A percentile compares a stretch with the other conserved stretches of the same genome.
phyloP scores from a whole-genome alignment of 495 filamentous ascomycete genomes.

The Aspergillus nanangensis region DNA sequence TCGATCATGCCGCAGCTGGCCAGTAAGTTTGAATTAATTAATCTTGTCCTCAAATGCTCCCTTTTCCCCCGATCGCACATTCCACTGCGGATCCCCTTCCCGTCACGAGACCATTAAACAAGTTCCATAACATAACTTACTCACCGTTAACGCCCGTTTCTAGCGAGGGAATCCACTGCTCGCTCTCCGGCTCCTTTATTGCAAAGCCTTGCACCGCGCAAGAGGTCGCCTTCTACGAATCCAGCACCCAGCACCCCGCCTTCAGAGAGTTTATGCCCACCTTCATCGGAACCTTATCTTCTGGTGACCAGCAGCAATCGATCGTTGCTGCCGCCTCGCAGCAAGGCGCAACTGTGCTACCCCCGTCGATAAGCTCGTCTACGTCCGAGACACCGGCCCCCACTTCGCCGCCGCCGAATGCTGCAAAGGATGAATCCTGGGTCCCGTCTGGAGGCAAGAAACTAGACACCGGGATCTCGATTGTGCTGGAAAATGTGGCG shows the following conservation, averaged over 20 bases:
- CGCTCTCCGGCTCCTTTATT: conserved; percentile 76
- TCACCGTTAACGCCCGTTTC: no score
- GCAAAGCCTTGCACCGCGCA: conserved; percentile 89
- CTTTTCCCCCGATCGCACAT: not conserved
- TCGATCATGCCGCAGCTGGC: conserved; percentile 82
- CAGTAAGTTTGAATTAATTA: conserved; percentile 76
- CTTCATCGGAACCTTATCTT: conserved; percentile 72
- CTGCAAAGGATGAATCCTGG: conserved; percentile 31
- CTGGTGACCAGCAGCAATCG: conserved; percentile 48
- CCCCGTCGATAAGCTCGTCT: conserved; percentile 28
- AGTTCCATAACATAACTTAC: no score
- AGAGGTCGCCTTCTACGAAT: conserved; percentile 92
- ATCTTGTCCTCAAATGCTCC: not conserved
- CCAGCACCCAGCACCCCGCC: conserved; percentile 59
- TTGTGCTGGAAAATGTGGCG: conserved; percentile 85
- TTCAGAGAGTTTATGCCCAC: conserved; percentile 79
- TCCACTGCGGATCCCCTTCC: not conserved
- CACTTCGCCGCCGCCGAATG: conserved; percentile 4
- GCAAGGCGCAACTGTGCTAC: conserved; percentile 36
- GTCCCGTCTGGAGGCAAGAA: conserved; percentile 49
- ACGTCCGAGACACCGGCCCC: conserved; percentile 11
- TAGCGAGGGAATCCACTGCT: conserved; percentile 89
- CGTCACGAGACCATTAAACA: no score
- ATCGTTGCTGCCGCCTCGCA: conserved; percentile 39
- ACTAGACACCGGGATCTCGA: conserved; percentile 68